These are phyloP conservation scores for Daphne laureola DNA, from an alignment of 441 rosid species.

Conservation along the genomic window DNA sequence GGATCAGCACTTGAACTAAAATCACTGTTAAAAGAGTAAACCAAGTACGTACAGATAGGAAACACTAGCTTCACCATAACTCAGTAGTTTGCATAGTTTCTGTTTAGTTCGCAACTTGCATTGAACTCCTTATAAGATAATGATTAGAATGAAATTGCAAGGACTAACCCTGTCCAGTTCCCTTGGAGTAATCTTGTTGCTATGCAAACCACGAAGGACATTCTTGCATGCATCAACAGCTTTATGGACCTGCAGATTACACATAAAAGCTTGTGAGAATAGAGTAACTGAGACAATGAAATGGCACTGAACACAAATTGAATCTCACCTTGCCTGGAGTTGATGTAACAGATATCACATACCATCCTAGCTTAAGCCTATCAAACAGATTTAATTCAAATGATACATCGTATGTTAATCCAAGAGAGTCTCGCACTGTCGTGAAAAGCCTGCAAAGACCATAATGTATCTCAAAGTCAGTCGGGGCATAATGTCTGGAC, in stretches of 20 bases:
- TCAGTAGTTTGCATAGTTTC: too few relatives aligned
- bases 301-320: slow-evolving; percentile 13
- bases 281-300: slow-evolving; percentile 10
- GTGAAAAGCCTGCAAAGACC: slow-evolving; percentile 80
- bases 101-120: not conserved
- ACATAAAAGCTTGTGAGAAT: slow-evolving; percentile 18
- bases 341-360: slow-evolving; percentile 96
- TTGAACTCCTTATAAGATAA: slow-evolving; percentile 1
- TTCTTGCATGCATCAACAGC: slow-evolving; percentile 99
- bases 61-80: too few relatives aligned
- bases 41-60: too few relatives aligned
- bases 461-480: not conserved
- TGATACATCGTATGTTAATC: slow-evolving; percentile 97
- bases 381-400: slow-evolving; percentile 96
- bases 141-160: slow-evolving; percentile 5
- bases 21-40: too few relatives aligned
- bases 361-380: slow-evolving; percentile 97
- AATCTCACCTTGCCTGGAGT: slow-evolving; percentile 83
- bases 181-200: slow-evolving; percentile 76
- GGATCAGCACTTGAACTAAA: slow-evolving; percentile 5
- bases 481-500: too few relatives aligned
- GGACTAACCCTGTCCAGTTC: slow-evolving; percentile 94
- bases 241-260: slow-evolving; percentile 61
- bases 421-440: slow-evolving; percentile 95
- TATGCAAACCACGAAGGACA: slow-evolving; percentile 87